A percentile compares a stretch with the other conserved stretches of the same genome.
Conservation (phyloP, 225 moss, liverwort and hornwort species). For the Takakia lepidozioides region DNA sequence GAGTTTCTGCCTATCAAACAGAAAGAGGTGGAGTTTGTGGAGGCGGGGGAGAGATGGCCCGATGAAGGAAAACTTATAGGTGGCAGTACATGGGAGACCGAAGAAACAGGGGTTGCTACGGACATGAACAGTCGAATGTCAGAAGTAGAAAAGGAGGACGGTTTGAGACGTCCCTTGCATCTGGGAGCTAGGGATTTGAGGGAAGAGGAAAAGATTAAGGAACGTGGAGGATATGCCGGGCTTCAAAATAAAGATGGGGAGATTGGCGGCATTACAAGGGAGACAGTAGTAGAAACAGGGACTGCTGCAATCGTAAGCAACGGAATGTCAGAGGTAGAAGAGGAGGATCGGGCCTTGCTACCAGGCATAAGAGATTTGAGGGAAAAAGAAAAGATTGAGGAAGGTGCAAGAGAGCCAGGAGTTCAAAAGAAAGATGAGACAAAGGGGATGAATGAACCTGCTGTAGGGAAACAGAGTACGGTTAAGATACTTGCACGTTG, state of each 20-base stretch:
- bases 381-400: neutral
- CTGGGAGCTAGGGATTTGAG: neutral
- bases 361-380: neutral
- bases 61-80: neutral
- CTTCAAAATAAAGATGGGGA: too few relatives aligned
- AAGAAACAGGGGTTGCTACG: neutral
- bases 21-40: slow-evolving; percentile 1
- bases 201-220: neutral
- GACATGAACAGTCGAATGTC: neutral
- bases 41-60: neutral
- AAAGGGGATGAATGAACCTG: too few relatives aligned
- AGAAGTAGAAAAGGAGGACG: neutral
- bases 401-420: neutral
- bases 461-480: too few relatives aligned
- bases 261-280: too few relatives aligned
- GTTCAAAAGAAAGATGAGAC: too few relatives aligned
- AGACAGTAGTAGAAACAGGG: too few relatives aligned
- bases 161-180: neutral
- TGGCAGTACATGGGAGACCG: neutral
- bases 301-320: too few relatives aligned
- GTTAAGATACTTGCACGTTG: slow-evolving; percentile 5
- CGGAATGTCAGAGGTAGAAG: neutral
- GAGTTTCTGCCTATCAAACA: slow-evolving; percentile 4
- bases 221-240: too few relatives aligned
- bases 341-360: neutral